Evolutionary conservation across 352 stramenopile species (phyloP), one percentile per base, ranked within the genome.

Genomic region (Phytophthora rubi): DNA sequence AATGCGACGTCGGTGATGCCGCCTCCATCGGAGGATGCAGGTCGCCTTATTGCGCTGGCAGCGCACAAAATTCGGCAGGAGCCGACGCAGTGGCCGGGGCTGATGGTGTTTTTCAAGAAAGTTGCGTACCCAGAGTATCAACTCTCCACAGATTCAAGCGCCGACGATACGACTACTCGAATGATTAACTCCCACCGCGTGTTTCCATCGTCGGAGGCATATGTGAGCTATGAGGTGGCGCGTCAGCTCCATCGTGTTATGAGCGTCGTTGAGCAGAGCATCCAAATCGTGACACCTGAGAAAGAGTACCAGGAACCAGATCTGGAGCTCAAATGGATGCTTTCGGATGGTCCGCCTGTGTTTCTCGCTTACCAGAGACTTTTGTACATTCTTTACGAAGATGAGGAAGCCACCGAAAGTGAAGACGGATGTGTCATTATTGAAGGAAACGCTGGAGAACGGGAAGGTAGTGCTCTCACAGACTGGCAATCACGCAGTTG

Each of bases 91-190:
- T 94, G 86, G 88, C 88, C 88, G 5, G 88, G 88, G 0, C 56
- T 95, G 33, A 77, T 95, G 57, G 82, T 89, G 18, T 81, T 85
- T 47, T 94, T 95, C 69, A 85, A 85, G 44, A 90, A 92, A 63
- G 62, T 89, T 1, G 62, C 67, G 51, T 95, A 92, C 58, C 85
- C 83, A 4, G 54, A 62, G 35, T 92, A 93, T 63, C 53, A 70
- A 54, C 68, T 88, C 13, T 56, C 53, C 44, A 67, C 35, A 56
- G 56, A 10, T 60, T 77, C 56, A 15, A 58, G 21, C 54, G 69
- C 10, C 23, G 52, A 45, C 48, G 61, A 57, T 5, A 58, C n/a
- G 39, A 13, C 39, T 2, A 42, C 28, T 4, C 23, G 62, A 35
- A 66, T 44, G 39, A 59, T 85, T 35, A 72, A 57, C 6, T 55